Conservation (phyloP, 305 asterid species). For the Coffea humblotiana region DNA sequence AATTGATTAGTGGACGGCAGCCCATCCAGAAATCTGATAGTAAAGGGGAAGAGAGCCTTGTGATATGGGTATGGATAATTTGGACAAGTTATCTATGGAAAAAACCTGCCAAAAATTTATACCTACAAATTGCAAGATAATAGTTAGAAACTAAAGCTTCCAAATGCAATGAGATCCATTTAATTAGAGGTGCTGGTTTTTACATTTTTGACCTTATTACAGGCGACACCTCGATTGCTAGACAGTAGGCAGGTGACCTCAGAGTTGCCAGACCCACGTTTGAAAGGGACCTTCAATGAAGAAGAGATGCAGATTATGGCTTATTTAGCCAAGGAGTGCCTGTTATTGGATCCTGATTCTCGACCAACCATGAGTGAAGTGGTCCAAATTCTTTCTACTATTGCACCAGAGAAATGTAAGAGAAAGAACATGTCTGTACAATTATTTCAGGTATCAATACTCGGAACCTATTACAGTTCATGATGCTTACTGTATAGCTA, state of each 20-base stretch:
- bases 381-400: conserved; percentile 83
- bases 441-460: conserved; percentile 54
- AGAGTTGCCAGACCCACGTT: conserved; percentile 78
- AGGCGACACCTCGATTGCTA: conserved; percentile 81
- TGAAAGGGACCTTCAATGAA: conserved; percentile 60
- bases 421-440: conserved; percentile 53
- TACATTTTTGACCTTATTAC: conserved; percentile 15
- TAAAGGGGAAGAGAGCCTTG: conserved; percentile 78
- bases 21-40: conserved; percentile 64
- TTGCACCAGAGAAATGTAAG: conserved; percentile 74
- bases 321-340: conserved; percentile 92
- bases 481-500: neutral
- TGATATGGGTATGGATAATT: conserved; percentile 73
- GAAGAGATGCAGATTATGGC: conserved; percentile 98
- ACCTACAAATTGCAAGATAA: neutral
- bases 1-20: conserved; percentile 76
- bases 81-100: neutral
- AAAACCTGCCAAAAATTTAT: neutral
- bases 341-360: conserved; percentile 85
- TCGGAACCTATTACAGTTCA: neutral
- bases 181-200: neutral
- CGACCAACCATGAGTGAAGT: conserved; percentile 96
- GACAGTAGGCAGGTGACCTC: conserved; percentile 72
- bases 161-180: neutral
- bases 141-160: neutral